These are phyloP conservation scores for Rhododendron vialii DNA, from an alignment of 148 eudicot genomes.

Conservation along the genomic window DNA sequence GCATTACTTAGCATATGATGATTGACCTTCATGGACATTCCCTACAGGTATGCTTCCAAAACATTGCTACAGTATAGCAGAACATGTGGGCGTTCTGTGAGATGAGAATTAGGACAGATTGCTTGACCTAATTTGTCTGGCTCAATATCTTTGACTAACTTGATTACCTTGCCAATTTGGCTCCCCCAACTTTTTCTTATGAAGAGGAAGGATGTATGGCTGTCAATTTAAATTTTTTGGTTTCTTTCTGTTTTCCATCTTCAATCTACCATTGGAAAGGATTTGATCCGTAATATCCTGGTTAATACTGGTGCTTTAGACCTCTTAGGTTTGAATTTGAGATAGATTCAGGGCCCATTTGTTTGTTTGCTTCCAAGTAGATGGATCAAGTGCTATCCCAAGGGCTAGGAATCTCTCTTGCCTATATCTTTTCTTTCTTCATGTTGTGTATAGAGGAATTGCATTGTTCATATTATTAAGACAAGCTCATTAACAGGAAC, in stretches of 20 bases:
- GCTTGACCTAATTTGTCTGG: not conserved
- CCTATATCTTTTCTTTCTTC: not conserved
- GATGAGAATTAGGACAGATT: not conserved
- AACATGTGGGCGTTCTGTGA: not conserved
- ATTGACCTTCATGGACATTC: not conserved
- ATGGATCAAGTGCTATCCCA: not conserved
- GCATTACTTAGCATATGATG: not conserved
- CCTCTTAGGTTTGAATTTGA: not conserved
- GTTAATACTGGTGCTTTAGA: not conserved
- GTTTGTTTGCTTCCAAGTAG: not conserved
- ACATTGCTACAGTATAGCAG: not conserved
- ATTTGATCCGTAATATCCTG: not conserved
- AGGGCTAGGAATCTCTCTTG: not conserved
- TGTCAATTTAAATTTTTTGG: not conserved
- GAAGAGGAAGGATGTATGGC: not conserved
- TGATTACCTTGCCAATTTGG: not conserved
- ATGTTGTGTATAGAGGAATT: not conserved
- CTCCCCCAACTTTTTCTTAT: not conserved
- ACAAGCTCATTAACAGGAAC: conserved; percentile 42
- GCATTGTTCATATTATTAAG: not conserved
- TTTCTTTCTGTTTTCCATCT: not conserved
- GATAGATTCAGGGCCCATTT: not conserved
- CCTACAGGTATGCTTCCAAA: not conserved
- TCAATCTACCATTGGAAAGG: not conserved
- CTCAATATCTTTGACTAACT: not conserved